Evolutionary conservation across 2,329 filamentous ascomycete genomes (phyloP), one percentile per base, ranked within the genome.

Genomic region (Microcera coccophila): DNA sequence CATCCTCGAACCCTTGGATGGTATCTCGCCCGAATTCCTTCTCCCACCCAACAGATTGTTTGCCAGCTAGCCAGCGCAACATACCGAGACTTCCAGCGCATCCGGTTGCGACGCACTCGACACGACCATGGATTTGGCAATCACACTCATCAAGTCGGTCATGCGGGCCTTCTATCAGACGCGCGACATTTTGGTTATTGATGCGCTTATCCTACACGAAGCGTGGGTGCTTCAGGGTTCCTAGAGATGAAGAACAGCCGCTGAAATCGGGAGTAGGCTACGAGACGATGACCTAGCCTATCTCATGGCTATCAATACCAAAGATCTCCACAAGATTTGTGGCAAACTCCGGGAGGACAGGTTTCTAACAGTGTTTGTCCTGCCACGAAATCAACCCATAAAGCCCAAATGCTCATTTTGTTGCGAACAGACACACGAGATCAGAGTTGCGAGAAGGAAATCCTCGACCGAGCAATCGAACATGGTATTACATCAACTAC

Each of bases 401-500:
- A n/a, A n/a, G n/a, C n/a, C n/a, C n/a, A 5, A 32, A 17, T 32
- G 11, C 5, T 17, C 29, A 14, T 32, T 10, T 32, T 32, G 15
- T 17, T 15, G 29, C 15, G 9, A 17, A 84, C 63, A 82, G 83
- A 22, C 83, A 69, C 40, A 68, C 65, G 15, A 57, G 89, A 47
- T 79, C 83, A 38, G 90, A 95, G 63, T 72, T 86, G 42, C 83
- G 84, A 53, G 86, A 90, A 60, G 88, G 87, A 39, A 87, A 90
- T 46, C 84, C 86, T 44, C 84, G 90, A 39, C 85, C 88, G 4
- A 84, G 86, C 53, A 90, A 85, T 62, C 81, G 88, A 58, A 95
- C 91, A 49, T 98, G 95, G 75, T 98, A 95, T 71, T 98, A 88
- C 68, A 91, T 98, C 63, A 90, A 96, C 63, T 94, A 94, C 60